Evolutionary conservation across 139 green algal genomes (phyloP), one percentile per base, ranked within the genome.

Genomic region (Asterochloris erici): DNA sequence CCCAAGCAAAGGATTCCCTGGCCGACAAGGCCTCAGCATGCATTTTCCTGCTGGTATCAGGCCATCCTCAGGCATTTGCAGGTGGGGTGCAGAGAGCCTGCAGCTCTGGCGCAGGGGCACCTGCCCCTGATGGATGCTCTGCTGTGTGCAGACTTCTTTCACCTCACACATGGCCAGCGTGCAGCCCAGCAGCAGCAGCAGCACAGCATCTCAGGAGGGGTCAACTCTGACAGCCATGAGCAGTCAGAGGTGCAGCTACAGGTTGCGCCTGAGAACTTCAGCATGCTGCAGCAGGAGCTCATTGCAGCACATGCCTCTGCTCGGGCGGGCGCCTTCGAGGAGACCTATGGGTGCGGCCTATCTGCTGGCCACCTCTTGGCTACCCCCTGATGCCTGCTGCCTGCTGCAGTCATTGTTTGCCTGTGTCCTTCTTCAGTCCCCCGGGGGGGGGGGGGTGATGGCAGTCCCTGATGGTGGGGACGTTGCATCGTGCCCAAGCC

Each of bases 1-100:
- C 14, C 10, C n/a, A 16, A 29, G 14, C 71, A 77, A 28, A 77
- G 15, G 15, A 24, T 11, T 38, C 19, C 1, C 17, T 38, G 24
- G 17, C 24, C 26, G 15, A 77, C 71, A 29, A 77, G 24, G 71
- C n/a, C 71, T 21, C 71, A 29, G 24, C 17, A 16, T 38, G n/a
- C 26, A 38, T 38, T 28, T 77, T 24, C 27, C 63, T 82, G 14
- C 66, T 82, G 26, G 63, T 74, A 14, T 23, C 19, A 27, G 78
- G 78, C 28, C 78, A 82, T 0, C 78, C 78, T 6, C 78, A 82
- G 63, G 78, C 78, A 14, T 82, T 82, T 29, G 63, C 61, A 26
- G 78, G 78, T 82, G 26, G 47, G 71, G 14, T 77, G 26, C 15
- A n/a, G 9, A 11, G 29, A 63, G 74, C 38, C 61, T 71, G 77